A percentile compares a stretch with the other conserved stretches of the same genome.
Evolutionary conservation across 2,329 filamentous ascomycete species (phyloP).

Genomic region (Colletotrichum sidae): DNA sequence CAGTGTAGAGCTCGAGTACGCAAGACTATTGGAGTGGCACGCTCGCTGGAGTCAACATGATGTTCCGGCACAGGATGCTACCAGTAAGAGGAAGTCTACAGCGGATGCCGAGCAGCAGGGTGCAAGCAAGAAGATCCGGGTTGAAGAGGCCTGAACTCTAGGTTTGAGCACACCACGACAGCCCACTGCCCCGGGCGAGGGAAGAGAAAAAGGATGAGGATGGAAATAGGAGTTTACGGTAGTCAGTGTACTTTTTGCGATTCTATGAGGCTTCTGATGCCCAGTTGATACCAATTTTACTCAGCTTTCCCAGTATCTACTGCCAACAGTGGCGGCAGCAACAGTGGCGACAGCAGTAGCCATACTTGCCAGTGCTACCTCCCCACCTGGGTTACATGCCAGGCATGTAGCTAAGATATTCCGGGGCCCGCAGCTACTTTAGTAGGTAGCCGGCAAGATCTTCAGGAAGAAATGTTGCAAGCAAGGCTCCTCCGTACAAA

Average conservation of each 20-base stretch:
- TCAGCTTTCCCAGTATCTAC: no score
- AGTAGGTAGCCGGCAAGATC: no score
- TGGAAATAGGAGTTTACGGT: slow-evolving; percentile 27
- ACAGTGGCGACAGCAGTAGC: no score
- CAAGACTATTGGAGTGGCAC: slow-evolving; percentile 66
- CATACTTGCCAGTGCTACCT: no score
- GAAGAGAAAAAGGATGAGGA: neutral
- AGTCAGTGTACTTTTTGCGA: slow-evolving; percentile 20
- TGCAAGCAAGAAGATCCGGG: slow-evolving; percentile 59
- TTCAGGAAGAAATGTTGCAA: no score
- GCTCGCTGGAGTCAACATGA: slow-evolving; percentile 53
- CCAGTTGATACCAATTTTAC: slow-evolving; percentile 33
- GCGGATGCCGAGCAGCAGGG: slow-evolving; percentile 43
- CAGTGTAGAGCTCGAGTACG: slow-evolving; percentile 79
- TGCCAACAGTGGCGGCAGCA: no score
- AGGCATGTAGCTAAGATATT: no score
- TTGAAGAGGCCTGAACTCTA: slow-evolving; percentile 43
- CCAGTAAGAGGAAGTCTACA: slow-evolving; percentile 60
- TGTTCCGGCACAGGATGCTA: slow-evolving; percentile 38
- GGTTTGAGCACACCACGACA: neutral
- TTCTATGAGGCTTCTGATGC: slow-evolving; percentile 25
- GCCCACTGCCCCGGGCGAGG: neutral
- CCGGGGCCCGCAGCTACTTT: no score
- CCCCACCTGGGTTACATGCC: no score
- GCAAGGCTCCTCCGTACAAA: slow-evolving; percentile 1